Evolutionary conservation across 768 basidiomycete genomes (phyloP).

Genomic region (Tubosaeta brunneosetosa): DNA sequence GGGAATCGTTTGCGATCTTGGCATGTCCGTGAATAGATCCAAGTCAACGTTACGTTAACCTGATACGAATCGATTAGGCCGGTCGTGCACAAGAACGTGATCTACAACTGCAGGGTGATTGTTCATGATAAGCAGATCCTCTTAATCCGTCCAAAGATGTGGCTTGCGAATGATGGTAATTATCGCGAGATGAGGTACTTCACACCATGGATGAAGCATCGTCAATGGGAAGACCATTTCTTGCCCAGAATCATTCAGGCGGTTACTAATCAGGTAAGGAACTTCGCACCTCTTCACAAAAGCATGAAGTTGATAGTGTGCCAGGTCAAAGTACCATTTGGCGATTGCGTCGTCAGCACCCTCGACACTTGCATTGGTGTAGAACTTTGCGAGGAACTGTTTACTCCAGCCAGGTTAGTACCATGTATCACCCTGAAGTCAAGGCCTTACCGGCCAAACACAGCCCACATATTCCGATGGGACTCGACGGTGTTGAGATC

Average conservation of each 20-base stretch:
- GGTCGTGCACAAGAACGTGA: slow-evolving; percentile 94
- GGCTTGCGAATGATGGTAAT: slow-evolving; percentile 98
- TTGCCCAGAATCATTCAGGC: slow-evolving; percentile 85
- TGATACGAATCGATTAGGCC: slow-evolving; percentile 56
- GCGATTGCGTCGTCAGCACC: slow-evolving; percentile 92
- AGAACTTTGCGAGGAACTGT: slow-evolving; percentile 95
- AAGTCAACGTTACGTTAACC: neutral
- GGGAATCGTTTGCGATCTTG: slow-evolving; percentile 94
- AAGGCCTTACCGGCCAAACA: neutral
- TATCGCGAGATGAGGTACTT: slow-evolving; percentile 90
- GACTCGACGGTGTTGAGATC: slow-evolving; percentile 96
- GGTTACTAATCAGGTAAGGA: slow-evolving; percentile 77
- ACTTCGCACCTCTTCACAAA: neutral
- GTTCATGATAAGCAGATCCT: slow-evolving; percentile 82
- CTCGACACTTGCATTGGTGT: slow-evolving; percentile 94
- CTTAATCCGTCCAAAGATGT: slow-evolving; percentile 98
- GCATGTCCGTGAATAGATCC: slow-evolving; percentile 61
- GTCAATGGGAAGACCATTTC: slow-evolving; percentile 87
- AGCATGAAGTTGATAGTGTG: neutral
- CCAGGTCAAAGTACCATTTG: slow-evolving; percentile 88
- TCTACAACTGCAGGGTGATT: slow-evolving; percentile 94
- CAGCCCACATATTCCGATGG: slow-evolving; percentile 97
- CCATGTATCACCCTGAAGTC: neutral
- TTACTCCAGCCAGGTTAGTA: slow-evolving; percentile 86
- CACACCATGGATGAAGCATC: slow-evolving; percentile 90